phyloP scores from a whole-genome alignment of 352 stramenopile genomes.

The Globisporangium acanthophoron region DNA sequence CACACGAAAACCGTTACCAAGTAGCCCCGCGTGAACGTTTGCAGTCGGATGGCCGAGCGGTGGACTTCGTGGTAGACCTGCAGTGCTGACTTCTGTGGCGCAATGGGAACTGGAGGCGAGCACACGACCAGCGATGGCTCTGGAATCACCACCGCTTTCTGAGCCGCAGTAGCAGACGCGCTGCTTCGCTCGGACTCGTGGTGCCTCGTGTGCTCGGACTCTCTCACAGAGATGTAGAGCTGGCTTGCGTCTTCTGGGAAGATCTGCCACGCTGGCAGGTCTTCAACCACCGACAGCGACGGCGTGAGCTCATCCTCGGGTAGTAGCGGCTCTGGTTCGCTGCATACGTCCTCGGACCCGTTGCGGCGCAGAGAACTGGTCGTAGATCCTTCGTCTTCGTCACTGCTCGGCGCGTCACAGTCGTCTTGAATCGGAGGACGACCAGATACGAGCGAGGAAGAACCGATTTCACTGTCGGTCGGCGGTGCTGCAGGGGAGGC shows the following conservation, averaged over 20 bases:
- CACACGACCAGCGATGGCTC: background rate
- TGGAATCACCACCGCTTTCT: background rate
- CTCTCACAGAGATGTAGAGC: slow-evolving; percentile 8
- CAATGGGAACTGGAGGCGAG: background rate
- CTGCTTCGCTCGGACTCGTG: background rate
- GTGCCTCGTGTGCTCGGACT: background rate
- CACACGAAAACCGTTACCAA: slow-evolving; percentile 11
- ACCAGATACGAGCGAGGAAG: background rate
- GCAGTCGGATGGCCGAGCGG: slow-evolving; percentile 13
- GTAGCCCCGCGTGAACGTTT: slow-evolving; percentile 19
- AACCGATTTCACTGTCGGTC: background rate
- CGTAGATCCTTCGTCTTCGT: background rate
- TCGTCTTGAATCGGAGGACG: background rate
- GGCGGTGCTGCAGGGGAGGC: background rate
- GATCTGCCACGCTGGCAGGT: slow-evolving; percentile 8
- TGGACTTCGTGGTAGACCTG: slow-evolving; percentile 17
- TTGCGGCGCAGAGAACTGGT: background rate
- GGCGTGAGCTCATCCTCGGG: background rate
- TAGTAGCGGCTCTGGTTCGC: background rate
- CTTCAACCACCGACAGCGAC: background rate
- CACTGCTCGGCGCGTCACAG: background rate
- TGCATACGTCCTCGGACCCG: background rate
- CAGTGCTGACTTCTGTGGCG: slow-evolving; percentile 1
- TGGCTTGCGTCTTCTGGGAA: slow-evolving; percentile 9
- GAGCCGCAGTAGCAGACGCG: background rate